These are phyloP conservation scores for Mucor ambiguus DNA, from an alignment of 371 early-diverging fungal genomes.

Conservation along the genomic window DNA sequence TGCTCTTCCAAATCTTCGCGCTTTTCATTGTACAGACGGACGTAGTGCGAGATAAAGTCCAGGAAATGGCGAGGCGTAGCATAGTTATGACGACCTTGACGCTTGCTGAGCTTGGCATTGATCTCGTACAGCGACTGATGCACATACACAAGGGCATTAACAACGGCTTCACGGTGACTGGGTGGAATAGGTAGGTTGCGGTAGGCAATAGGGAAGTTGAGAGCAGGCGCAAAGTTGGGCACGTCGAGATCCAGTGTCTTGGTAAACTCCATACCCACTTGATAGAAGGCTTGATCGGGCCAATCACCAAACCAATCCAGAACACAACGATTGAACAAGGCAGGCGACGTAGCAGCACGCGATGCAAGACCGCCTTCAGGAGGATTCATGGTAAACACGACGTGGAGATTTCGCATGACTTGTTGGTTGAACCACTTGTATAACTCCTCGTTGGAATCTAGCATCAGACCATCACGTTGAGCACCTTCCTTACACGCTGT, in stretches of 20 bases:
- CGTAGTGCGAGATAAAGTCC: slow-evolving; percentile 96
- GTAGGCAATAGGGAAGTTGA: slow-evolving; percentile 81
- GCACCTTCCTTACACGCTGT: slow-evolving; percentile 95
- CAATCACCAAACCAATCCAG: slow-evolving; percentile 99
- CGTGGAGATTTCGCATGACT: slow-evolving; percentile 95
- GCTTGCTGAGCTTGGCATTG: slow-evolving; percentile 82
- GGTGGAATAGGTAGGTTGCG: slow-evolving; percentile 75
- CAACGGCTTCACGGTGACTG: slow-evolving; percentile 82
- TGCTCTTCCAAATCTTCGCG: slow-evolving; percentile 96
- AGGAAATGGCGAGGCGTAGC: slow-evolving; percentile 98
- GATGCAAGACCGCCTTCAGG: slow-evolving; percentile 93
- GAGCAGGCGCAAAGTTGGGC: slow-evolving; percentile 69
- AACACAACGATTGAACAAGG: slow-evolving; percentile 99
- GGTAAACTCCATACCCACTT: slow-evolving; percentile 97
- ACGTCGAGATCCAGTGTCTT: slow-evolving; percentile 86
- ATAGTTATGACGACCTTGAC: slow-evolving; percentile 81
- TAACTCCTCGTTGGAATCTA: slow-evolving; percentile 94
- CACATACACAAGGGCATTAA: slow-evolving; percentile 90
- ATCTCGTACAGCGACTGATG: slow-evolving; percentile 90
- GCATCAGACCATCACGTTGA: slow-evolving; percentile 89
- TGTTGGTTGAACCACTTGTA: slow-evolving; percentile 98
- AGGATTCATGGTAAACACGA: slow-evolving; percentile 99
- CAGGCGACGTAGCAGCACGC: slow-evolving; percentile 97
- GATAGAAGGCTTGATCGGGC: slow-evolving; percentile 97
- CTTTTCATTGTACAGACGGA: slow-evolving; percentile 88